Evolutionary conservation across 768 basidiomycete species (phyloP), one percentile per base, ranked within the genome.

Genomic region (Sarcomyxa edulis): DNA sequence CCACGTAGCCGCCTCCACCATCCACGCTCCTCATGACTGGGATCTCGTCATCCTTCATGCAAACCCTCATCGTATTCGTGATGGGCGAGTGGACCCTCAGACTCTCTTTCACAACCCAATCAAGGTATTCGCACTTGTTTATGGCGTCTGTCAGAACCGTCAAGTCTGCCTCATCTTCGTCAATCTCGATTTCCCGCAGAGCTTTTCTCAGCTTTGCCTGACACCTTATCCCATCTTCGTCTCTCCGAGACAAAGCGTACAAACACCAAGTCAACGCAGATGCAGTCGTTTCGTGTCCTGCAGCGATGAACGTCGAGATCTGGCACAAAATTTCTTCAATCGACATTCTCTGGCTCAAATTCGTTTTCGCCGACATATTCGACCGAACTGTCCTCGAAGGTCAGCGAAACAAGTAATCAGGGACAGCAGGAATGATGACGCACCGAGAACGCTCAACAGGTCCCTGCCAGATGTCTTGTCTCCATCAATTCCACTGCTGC

Each of bases 361-460:
- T 55, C 23, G 66, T 55, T 9, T 62, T 55, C 10, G 71, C 62
- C 22, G 58, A 46, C 40, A 74, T 53, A 48, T 81, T 84, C 1
- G 81, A 82, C 35, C 69, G 71, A 39, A 86, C 84, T 82, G 49
- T 49, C n/a, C n/a, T n/a, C n/a, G n/a, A n/a, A n/a, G n/a, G n/a
- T n/a, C 31, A 42, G 40, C 38, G 26, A 37, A 23, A n/a, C 31
- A 10, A 31, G 25, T 15, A 21, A 36, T 14, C n/a, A 40, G 6
- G 33, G 26, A 49, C 76, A 42, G 46, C 70, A 0, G 73, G 70
- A 4, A 80, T 47, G 49, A 85, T 78, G 11, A 60, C 73, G 30
- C 31, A 76, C 72, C 68, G 38, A 79, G 59, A 22, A 74, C 63
- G 38, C 74, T 79, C 22, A 84, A 64, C 11, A 84, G 49, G 52